Conservation (phyloP, 768 basidiomycete species). For the Lactarius evosmus region DNA sequence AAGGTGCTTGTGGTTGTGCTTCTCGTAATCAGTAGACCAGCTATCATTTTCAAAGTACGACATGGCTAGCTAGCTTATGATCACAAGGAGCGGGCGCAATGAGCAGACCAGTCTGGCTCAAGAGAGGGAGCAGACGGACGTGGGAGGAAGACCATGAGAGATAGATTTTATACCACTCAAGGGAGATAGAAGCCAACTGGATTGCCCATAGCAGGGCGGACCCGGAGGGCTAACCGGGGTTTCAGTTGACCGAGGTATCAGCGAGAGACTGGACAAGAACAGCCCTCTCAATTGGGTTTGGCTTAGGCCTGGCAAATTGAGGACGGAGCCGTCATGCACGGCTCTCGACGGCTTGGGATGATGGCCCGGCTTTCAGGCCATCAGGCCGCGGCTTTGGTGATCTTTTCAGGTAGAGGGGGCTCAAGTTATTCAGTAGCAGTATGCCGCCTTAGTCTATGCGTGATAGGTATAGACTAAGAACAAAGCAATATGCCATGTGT, state of each 20-base stretch:
- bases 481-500: too few species aligned
- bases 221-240: neutral
- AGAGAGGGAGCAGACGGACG: neutral
- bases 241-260: neutral
- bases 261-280: neutral
- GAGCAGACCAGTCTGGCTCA: neutral
- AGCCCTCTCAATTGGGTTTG: too few species aligned
- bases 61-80: slow-evolving; percentile 14
- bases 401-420: too few species aligned
- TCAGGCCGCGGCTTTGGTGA: too few species aligned
- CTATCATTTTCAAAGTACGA: slow-evolving; percentile 28
- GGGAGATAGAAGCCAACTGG: neutral
- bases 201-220: neutral
- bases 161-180: neutral
- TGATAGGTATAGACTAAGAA: too few species aligned
- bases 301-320: too few species aligned
- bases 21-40: slow-evolving; percentile 25
- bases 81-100: neutral
- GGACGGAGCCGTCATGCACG: too few species aligned
- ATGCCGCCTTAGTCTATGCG: too few species aligned
- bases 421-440: too few species aligned
- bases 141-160: neutral
- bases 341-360: too few species aligned
- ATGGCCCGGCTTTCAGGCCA: too few species aligned
- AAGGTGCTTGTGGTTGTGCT: neutral